Percentiles rank a stretch among this genome's conserved stretches.
These are phyloP conservation scores for Colletotrichum trifolii DNA, from an alignment of 2,329 filamentous ascomycete species.

Conservation along the genomic window DNA sequence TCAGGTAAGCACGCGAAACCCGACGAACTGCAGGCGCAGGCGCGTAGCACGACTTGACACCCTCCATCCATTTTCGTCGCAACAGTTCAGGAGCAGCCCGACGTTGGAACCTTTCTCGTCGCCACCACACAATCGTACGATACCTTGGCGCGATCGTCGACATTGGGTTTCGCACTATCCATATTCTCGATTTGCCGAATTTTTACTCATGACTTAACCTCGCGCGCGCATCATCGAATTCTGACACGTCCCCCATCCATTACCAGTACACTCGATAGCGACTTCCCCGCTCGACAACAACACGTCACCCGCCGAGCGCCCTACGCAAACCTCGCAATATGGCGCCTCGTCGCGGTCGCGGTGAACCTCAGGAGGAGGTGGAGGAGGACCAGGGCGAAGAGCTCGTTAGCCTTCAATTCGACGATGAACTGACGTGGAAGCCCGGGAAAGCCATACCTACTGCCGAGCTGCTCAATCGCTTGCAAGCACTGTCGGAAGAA, in stretches of 20 bases:
- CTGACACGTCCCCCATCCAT: slow-evolving; percentile 30
- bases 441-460: slow-evolving; percentile 90
- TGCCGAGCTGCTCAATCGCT: slow-evolving; percentile 81
- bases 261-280: slow-evolving; percentile 24
- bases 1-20: slow-evolving; percentile 38
- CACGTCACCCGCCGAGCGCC: slow-evolving; percentile 32
- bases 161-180: not conserved
- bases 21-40: slow-evolving; percentile 35
- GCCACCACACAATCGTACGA: slow-evolving; percentile 31
- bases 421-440: slow-evolving; percentile 89
- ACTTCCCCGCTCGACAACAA: slow-evolving; percentile 34
- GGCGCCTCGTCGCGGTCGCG: slow-evolving; percentile 37
- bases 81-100: slow-evolving; percentile 18
- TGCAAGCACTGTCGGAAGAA: slow-evolving; percentile 85
- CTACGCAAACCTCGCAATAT: slow-evolving; percentile 20
- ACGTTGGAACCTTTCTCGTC: slow-evolving; percentile 18
- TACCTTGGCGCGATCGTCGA: slow-evolving; percentile 9
- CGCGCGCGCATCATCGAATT: slow-evolving; percentile 26
- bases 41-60: slow-evolving; percentile 35
- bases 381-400: slow-evolving; percentile 37
- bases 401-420: slow-evolving; percentile 74
- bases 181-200: slow-evolving; percentile 19
- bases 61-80: slow-evolving; percentile 36
- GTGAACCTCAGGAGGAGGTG: slow-evolving; percentile 35
- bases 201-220: slow-evolving; percentile 28